Conservation (phyloP, 1,284 basidiomycete genomes). For the Ceratobasidium sp. region DNA sequence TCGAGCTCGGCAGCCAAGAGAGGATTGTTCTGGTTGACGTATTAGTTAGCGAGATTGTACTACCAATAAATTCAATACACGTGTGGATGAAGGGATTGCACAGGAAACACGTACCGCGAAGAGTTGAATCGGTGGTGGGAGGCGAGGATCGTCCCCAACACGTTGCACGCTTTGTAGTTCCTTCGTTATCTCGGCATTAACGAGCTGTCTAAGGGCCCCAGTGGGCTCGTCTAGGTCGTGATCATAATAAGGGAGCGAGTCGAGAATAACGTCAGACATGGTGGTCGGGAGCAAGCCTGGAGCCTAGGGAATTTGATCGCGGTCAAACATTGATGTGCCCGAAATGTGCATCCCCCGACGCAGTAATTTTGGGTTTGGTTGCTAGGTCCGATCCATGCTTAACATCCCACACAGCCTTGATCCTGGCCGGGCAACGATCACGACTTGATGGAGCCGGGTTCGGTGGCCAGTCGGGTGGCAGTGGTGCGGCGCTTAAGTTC, state of each 20-base stretch:
- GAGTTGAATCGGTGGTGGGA: slow-evolving; percentile 71
- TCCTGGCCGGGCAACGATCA: neutral
- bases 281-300: slow-evolving; percentile 27
- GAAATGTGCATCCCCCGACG: neutral
- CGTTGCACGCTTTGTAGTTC: slow-evolving; percentile 62
- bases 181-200: slow-evolving; percentile 72
- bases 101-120: slow-evolving; percentile 64
- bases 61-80: slow-evolving; percentile 19
- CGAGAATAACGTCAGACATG: slow-evolving; percentile 52
- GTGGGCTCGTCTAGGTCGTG: slow-evolving; percentile 79
- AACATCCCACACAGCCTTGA: neutral
- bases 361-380: neutral
- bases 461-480: neutral
- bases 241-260: slow-evolving; percentile 94
- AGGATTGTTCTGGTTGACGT: slow-evolving; percentile 60
- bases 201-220: slow-evolving; percentile 72
- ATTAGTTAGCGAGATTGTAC: slow-evolving; percentile 3
- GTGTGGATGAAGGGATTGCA: slow-evolving; percentile 37
- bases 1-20: slow-evolving; percentile 73
- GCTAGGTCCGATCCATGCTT: neutral
- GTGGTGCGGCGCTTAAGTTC: slow-evolving; percentile 18
- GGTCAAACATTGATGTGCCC: neutral
- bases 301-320: neutral
- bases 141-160: slow-evolving; percentile 66
- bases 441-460: neutral